Evolutionary conservation across 352 stramenopile genomes (phyloP), one percentile per base, ranked within the genome.

Genomic region (Globisporangium takayamanum): DNA sequence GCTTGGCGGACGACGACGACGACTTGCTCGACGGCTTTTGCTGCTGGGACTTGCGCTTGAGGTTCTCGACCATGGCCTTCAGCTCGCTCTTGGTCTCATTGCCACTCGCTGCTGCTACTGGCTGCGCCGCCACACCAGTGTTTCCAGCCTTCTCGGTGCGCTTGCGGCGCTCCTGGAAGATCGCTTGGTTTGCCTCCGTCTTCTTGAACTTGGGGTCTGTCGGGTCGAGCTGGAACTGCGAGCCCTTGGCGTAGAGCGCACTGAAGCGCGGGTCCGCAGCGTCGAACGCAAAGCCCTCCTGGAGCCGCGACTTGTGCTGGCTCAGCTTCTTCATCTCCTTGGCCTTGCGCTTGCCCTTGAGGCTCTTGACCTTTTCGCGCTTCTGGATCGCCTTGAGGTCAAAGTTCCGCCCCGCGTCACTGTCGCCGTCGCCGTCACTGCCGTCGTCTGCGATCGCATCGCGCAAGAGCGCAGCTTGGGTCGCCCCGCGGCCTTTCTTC

Each of bases 151-250:
- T 62, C n/a, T 87, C 65, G 18, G 83, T 76, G 25, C 78, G 80
- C 65, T 91, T 84, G 55, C 84, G 73, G 25, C 84, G 78, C 60
- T 89, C 80, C 53, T 84, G 68, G 66, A 94, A 89, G 60, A 94
- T 94, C 30, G 74, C 78, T 59, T 88, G 60, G 25, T 80, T 92
- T 3, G 84, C 84, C 46, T 90, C 80, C 30, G 85, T 86, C 58
- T 89, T 85, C 52, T 89, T 88, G 56, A 91, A 94, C 64, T 91
- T 90, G 0, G 85, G 69, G 58, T 94, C 82, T 26, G 85, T 94
- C 48, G 85, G 85, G 57, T 94, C 85, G 2, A 94, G 63, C 53
- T 89, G 80, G 67, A 92, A 94, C 46, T 84, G 76, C 10, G 80
- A 84, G 52, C 80, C 76, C 61, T 88, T 87, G 39, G 79, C 67